Base-by-base conservation (phyloP, 2,329 filamentous ascomycete genomes). In the Alternaria infectoria region DNA sequence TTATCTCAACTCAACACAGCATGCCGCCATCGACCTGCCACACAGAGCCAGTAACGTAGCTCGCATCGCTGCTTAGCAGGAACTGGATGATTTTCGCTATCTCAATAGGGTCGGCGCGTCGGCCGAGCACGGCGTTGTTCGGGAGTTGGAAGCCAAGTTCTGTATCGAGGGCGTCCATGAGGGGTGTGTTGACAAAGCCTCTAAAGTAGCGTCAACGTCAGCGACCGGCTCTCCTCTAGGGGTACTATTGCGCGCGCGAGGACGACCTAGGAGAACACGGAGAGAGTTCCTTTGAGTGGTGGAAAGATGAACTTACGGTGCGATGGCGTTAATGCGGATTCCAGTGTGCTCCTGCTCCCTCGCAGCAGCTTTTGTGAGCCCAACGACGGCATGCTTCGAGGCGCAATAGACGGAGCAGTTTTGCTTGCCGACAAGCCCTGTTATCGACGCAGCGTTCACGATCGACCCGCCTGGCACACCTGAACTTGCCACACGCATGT, bases 381-480 rank as follows among this genome's bases (percentile, higher is more conserved):
- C 69, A 26, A 73, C 60, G 6, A 74, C 70, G 13, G 70, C 71
- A 47, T 70, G 69, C 57, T 76, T 75, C 11, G 75, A 74, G 50
- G 73, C 77, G 25, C 61, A 64, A 52, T 69, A 70, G 6, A 69
- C 56, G 8, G 45, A 71, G 54, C 74, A 74, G 50, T 74, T 74
- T 56, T 47, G 66, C 52, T 62, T 76, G 25, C 63, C 61, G 26
- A 64, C 78, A 4, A 83, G 70, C 15, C 86, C 86, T 47, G 84
- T 85, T 44, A 84, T 83, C 26, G 83, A 86, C 26, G 83, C 81
- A 21, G 85, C 80, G 64, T 80, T 79, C 5, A 80, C 77, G 44
- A 81, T 77, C 13, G 72, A 75, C 3, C 69, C 69, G n/a, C 56
- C 62, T 25, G 49, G 44, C n/a, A 57, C 44, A 17, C 44, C 57